Conservation (phyloP, 179 eudicot genomes). For the Sideroxylon spinosum region DNA sequence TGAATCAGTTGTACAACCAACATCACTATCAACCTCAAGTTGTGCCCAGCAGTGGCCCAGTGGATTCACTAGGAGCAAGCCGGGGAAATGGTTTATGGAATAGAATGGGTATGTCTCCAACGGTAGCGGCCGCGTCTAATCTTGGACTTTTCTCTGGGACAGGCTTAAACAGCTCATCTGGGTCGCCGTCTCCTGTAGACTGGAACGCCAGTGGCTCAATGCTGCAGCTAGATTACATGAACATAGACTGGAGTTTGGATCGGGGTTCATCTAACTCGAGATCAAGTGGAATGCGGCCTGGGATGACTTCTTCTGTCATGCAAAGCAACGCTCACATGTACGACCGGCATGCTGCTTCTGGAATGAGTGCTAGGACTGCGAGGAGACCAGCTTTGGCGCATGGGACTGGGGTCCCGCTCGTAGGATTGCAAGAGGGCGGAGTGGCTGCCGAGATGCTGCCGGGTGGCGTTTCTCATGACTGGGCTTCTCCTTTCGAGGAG, state of each 20-base stretch:
- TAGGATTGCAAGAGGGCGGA: constrained; percentile 47
- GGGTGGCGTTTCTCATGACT: constrained; percentile 43
- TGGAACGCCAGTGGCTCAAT: constrained; percentile 60
- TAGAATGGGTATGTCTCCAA: constrained; percentile 35
- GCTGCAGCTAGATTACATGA: constrained; percentile 54
- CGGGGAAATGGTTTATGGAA: constrained; percentile 33
- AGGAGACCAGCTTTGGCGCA: constrained; percentile 42
- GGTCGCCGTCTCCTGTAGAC: constrained; percentile 52
- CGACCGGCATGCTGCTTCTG: constrained; percentile 35
- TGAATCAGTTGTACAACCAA: constrained; percentile 49
- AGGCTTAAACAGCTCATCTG: constrained; percentile 49
- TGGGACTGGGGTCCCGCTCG: constrained; percentile 37
- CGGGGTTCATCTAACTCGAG: constrained; percentile 30
- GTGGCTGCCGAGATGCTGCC: constrained; percentile 19
- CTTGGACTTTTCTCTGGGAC: constrained; percentile 71
- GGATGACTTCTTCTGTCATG: constrained; percentile 30
- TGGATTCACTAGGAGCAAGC: constrained; percentile 33
- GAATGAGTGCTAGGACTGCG: constrained; percentile 35
- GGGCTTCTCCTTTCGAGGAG: constrained; percentile 94
- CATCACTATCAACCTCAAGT: constrained; percentile 45
- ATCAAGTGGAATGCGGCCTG: constrained; percentile 43
- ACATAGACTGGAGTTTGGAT: constrained; percentile 69
- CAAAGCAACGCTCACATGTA: constrained; percentile 26
- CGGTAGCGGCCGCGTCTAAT: constrained; percentile 60
- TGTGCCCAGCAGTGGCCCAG: constrained; percentile 27